Evolutionary conservation across 805 yeast species (phyloP).

Genomic region (Nakazawaea populi): DNA sequence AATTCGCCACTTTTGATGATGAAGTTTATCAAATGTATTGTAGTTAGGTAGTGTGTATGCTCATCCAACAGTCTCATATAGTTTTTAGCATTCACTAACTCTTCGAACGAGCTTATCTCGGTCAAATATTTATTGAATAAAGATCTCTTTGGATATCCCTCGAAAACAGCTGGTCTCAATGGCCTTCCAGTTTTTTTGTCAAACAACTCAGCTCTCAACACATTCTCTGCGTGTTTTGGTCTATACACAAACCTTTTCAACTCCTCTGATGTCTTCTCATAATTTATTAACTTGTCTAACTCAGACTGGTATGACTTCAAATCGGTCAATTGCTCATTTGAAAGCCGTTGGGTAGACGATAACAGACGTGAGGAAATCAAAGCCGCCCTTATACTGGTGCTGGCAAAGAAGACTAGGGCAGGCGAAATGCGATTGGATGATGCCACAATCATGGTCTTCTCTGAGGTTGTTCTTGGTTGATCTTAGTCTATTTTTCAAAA

Average conservation of each 20-base stretch:
- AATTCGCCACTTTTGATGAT: slow-evolving; percentile 7
- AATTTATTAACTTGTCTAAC: slow-evolving; percentile 5
- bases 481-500: no score
- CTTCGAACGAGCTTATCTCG: slow-evolving; percentile 9
- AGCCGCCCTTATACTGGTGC: no score
- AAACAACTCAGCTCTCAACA: slow-evolving; percentile 12
- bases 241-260: slow-evolving; percentile 11
- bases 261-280: slow-evolving; percentile 9
- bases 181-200: slow-evolving; percentile 12
- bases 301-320: neutral
- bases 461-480: no score
- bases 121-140: slow-evolving; percentile 8
- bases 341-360: neutral
- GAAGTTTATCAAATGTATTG: slow-evolving; percentile 6
- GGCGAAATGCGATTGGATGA: no score
- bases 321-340: neutral
- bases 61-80: slow-evolving; percentile 2
- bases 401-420: no score
- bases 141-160: slow-evolving; percentile 6
- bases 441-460: no score
- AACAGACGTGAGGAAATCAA: neutral
- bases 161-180: slow-evolving; percentile 7
- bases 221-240: slow-evolving; percentile 11
- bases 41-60: neutral
- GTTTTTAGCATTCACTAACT: slow-evolving; percentile 8